Evolutionary conservation across 2,329 filamentous ascomycete species (phyloP).

Genomic region (Apiospora hydei): DNA sequence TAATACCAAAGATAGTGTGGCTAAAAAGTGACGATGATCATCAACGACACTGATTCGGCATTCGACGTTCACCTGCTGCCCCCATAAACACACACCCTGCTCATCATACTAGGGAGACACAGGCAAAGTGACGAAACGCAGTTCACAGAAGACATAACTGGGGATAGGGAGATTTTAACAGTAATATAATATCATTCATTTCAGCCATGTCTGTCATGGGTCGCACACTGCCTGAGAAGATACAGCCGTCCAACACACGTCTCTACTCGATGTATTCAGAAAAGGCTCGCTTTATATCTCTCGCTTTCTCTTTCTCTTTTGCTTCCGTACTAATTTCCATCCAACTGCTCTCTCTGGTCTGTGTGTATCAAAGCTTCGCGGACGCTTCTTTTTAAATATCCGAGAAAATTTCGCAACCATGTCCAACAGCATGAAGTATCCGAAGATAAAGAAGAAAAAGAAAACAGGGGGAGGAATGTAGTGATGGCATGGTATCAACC

Average conservation of each 20-base stretch:
- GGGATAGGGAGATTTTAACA: not conserved
- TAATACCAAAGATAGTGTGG: not conserved
- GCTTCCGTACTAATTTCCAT: not conserved
- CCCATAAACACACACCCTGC: not conserved
- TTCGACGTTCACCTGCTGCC: not conserved
- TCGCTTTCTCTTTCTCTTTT: not conserved
- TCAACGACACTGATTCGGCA: not conserved
- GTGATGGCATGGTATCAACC: constrained; percentile 8
- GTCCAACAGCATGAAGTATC: not conserved
- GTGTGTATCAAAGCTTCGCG: not conserved
- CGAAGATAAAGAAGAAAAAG: not conserved
- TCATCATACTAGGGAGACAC: not conserved
- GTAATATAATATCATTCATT: constrained; percentile 8
- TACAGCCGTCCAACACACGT: not conserved
- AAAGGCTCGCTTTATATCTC: not conserved
- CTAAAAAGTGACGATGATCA: not conserved
- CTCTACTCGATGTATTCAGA: not conserved
- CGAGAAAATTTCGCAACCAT: not conserved
- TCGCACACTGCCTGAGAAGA: not conserved
- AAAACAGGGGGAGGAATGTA: not conserved
- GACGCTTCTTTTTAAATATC: not conserved
- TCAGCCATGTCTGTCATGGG: constrained; percentile 13
- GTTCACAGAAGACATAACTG: not conserved
- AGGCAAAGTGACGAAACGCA: not conserved
- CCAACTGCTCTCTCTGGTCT: not conserved